phyloP scores from a whole-genome alignment of 257 asterid genomes.

The Paraleonurus japonicus region DNA sequence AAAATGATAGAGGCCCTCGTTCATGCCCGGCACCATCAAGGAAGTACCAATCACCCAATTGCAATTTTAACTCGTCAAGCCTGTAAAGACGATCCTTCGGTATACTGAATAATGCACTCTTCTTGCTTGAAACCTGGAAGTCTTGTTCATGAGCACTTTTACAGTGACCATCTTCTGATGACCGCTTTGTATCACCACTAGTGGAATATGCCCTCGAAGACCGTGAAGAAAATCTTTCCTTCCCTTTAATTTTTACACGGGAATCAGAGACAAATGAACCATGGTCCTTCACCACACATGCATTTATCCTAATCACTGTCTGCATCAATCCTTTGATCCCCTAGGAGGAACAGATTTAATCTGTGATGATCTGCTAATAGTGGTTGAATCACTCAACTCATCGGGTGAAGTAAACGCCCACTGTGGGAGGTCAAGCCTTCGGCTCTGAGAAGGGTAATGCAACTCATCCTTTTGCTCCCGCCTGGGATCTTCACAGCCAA shows the following conservation, averaged over 20 bases:
- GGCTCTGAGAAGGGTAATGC: constrained; percentile 66
- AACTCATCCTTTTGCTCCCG: constrained; percentile 79
- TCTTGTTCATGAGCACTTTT: constrained; percentile 58
- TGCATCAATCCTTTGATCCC: constrained; percentile 75
- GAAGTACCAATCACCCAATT: constrained; percentile 90
- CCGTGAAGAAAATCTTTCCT: constrained; percentile 68
- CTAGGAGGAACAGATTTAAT: constrained; percentile 51
- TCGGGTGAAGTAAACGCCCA: constrained; percentile 92
- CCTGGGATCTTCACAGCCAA: constrained; percentile 87
- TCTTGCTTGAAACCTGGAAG: constrained; percentile 52
- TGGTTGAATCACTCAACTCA: constrained; percentile 63
- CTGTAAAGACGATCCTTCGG: constrained; percentile 71
- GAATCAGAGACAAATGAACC: constrained; percentile 82
- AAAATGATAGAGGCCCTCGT: constrained; percentile 78
- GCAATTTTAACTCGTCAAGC: constrained; percentile 67
- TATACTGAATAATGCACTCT: constrained; percentile 35
- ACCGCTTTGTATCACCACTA: constrained; percentile 63
- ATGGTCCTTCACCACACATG: constrained; percentile 92
- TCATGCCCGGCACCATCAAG: constrained; percentile 98
- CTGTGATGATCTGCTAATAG: constrained; percentile 44
- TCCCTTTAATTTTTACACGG: constrained; percentile 67
- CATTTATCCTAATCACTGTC: constrained; percentile 93
- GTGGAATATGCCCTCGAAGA: constrained; percentile 47
- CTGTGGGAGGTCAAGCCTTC: constrained; percentile 75
- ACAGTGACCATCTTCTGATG: constrained; percentile 62